Conservation (phyloP, 805 yeast genomes). For the Deakozyma indianensis region DNA sequence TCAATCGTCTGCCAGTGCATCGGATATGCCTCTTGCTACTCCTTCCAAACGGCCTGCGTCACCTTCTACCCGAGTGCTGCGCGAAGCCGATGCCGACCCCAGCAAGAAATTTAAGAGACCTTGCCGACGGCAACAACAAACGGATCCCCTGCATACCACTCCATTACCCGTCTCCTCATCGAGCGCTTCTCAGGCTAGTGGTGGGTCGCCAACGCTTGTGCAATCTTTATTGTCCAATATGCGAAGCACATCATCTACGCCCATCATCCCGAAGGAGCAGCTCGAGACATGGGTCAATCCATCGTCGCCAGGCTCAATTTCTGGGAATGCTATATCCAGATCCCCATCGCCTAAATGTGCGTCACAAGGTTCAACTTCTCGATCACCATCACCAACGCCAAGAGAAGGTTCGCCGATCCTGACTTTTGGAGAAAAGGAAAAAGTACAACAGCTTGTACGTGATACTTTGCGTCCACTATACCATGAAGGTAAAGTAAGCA, state of each 20-base stretch:
- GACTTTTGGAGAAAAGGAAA: slow-evolving; percentile 32
- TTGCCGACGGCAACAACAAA: slow-evolving; percentile 6
- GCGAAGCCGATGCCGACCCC: no score
- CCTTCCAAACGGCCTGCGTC: no score
- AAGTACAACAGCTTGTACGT: slow-evolving; percentile 45
- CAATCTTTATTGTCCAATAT: slow-evolving; percentile 14
- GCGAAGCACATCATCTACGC: slow-evolving; percentile 8
- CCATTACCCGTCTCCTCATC: background rate
- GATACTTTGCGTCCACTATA: slow-evolving; percentile 36
- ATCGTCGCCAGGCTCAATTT: background rate
- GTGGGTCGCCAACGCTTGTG: slow-evolving; percentile 8
- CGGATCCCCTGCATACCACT: background rate
- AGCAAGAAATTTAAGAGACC: slow-evolving; percentile 16
- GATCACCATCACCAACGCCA: slow-evolving; percentile 12
- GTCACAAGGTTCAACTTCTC: slow-evolving; percentile 3
- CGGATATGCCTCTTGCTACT: no score
- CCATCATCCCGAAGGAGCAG: background rate
- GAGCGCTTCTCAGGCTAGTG: background rate
- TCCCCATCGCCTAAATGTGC: background rate
- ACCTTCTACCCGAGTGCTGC: no score
- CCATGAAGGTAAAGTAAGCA: slow-evolving; percentile 21
- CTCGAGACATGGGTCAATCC: background rate
- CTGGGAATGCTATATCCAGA: background rate
- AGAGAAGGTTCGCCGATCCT: background rate
- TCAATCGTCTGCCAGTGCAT: no score